Evolutionary conservation across 2,329 filamentous ascomycete genomes (phyloP), one percentile per base, ranked within the genome.

Genomic region (Bipolaris gigantea): DNA sequence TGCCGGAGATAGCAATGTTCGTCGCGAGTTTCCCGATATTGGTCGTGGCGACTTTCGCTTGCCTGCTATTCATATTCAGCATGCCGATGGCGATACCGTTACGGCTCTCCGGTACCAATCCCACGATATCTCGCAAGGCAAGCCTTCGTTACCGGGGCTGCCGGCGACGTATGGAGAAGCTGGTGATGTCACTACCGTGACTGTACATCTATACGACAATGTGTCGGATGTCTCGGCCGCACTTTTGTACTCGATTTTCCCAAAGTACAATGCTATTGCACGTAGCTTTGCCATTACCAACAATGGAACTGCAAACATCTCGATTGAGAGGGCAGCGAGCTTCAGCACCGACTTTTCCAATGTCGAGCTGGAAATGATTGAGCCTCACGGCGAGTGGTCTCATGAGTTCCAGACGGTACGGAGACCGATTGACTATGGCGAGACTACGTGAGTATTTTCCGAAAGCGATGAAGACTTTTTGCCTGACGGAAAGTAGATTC

Each of bases 21-120:
- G 83, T 15, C 80, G 85, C 25, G 85, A 88, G 64, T 87, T 86
- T 49, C 85, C 85, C 1, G 85, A 88, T 55, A 74, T 85, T 4
- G 85, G 85, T 1, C 79, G 85, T 7, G 85, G 85, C 15, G 85
- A 88, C 63, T 85, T 86, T 59, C 80, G 86, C 3, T 73, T 81
- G 2, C 85, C 85, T 0, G 85, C 85, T 0, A 77, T 88, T 11
- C 80, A 83, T 34, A 84, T 88, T 60, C 77, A 78, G 48, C 84
- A 88, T 61, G 73, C 80, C 1, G 78, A 78, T 15, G 85, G 85
- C 27, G 79, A 83, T 55, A 85, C 83, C 0, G 79, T 88, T 13
- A 82, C 80, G 6, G 80, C 81, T 7, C 80, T 88, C 53, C 75
- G 76, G 35, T 88, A 87, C 62, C 75, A 80, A 50, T 85, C 82